phyloP scores from a whole-genome alignment of 2,329 filamentous ascomycete genomes.

The Bisporella sp. region DNA sequence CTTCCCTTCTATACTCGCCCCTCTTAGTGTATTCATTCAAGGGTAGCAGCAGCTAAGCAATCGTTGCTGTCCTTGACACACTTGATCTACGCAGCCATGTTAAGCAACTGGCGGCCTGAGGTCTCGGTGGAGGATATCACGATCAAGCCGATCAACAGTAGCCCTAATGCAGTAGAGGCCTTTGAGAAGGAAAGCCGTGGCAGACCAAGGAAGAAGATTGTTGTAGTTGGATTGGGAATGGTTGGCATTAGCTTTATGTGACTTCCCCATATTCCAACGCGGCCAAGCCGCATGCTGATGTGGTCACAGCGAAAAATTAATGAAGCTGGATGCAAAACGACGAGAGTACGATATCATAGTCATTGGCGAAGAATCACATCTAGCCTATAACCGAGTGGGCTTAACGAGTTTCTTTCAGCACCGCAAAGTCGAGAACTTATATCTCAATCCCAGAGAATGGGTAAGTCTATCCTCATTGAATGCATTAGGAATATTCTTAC shows the following conservation, averaged over 20 bases:
- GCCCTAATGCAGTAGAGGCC: conserved; percentile 18
- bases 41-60: too few species aligned
- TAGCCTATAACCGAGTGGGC: conserved; percentile 88
- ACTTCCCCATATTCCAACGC: conserved; percentile 29
- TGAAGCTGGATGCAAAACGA: conserved; percentile 73
- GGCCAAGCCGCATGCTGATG: not conserved
- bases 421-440: conserved; percentile 77
- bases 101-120: conserved; percentile 22
- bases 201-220: conserved; percentile 54
- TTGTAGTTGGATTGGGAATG: conserved; percentile 87
- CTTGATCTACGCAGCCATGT: conserved; percentile 12
- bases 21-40: too few species aligned
- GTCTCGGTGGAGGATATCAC: conserved; percentile 17
- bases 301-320: conserved; percentile 68
- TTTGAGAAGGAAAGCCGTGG: conserved; percentile 17
- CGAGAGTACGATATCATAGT: conserved; percentile 76
- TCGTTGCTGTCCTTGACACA: too few species aligned
- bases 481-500: not conserved
- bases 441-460: conserved; percentile 80
- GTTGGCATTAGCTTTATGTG: conserved; percentile 85
- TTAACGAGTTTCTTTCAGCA: conserved; percentile 86
- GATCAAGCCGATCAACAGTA: conserved; percentile 13
- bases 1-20: too few species aligned
- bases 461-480: conserved; percentile 35
- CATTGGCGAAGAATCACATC: conserved; percentile 79